A percentile compares a stretch with the other conserved stretches of the same genome.
Conservation (phyloP, 768 basidiomycete genomes). For the Pulveroboletus sp. region DNA sequence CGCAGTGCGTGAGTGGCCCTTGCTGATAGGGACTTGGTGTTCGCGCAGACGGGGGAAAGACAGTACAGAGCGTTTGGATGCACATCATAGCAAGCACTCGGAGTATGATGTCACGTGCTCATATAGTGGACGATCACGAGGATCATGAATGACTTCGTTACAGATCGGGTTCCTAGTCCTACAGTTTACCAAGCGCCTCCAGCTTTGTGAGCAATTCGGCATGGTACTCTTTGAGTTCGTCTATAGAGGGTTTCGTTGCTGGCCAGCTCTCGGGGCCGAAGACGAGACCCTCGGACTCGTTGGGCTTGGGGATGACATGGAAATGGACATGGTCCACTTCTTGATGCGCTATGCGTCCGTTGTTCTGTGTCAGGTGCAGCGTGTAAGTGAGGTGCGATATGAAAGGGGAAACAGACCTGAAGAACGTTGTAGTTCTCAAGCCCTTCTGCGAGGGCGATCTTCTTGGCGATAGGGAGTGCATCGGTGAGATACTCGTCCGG, state of each 20-base stretch:
- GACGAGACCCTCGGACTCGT: conserved; percentile 63
- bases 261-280: conserved; percentile 56
- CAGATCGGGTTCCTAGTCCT: conserved; percentile 5
- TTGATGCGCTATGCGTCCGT: conserved; percentile 61
- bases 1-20: too few species aligned
- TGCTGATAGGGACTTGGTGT: too few species aligned
- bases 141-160: background rate
- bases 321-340: conserved; percentile 87
- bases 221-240: conserved; percentile 23
- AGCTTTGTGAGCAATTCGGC: conserved; percentile 15
- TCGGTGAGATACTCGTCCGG: conserved; percentile 83
- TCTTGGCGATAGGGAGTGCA: conserved; percentile 77
- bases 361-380: conserved; percentile 44
- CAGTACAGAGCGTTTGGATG: too few species aligned
- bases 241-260: conserved; percentile 11
- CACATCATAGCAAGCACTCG: too few species aligned
- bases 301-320: conserved; percentile 91
- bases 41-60: too few species aligned
- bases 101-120: background rate
- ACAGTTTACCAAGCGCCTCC: conserved; percentile 15
- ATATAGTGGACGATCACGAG: background rate
- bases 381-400: background rate
- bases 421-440: conserved; percentile 83
- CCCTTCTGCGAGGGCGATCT: conserved; percentile 74
- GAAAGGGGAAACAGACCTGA: conserved; percentile 37